phyloP scores from a whole-genome alignment of 768 basidiomycete species.

The Tephrocybe rancida region DNA sequence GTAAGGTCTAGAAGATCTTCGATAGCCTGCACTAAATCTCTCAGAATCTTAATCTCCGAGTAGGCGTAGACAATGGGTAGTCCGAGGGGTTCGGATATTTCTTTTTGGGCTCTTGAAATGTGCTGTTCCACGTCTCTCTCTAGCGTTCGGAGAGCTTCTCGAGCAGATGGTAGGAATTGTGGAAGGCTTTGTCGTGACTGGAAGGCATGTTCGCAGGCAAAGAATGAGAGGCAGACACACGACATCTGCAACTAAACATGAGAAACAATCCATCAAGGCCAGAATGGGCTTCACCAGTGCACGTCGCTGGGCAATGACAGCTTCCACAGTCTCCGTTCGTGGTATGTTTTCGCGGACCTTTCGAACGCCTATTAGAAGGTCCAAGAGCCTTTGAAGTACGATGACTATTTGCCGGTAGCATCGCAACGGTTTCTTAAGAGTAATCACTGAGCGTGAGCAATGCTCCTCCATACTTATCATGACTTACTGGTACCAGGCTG shows the following conservation, averaged over 20 bases:
- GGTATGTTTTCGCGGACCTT: constrained; percentile 50
- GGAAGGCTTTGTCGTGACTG: constrained; percentile 47
- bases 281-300: constrained; percentile 30
- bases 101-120: constrained; percentile 21
- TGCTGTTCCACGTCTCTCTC: constrained; percentile 34
- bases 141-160: constrained; percentile 39
- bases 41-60: constrained; percentile 44
- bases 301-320: constrained; percentile 39
- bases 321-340: constrained; percentile 40
- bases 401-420: constrained; percentile 40
- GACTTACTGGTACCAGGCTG: constrained; percentile 48
- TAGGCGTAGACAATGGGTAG: constrained; percentile 41
- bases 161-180: constrained; percentile 49
- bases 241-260: constrained; percentile 30
- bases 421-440: constrained; percentile 44
- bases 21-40: constrained; percentile 41
- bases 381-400: constrained; percentile 41
- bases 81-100: constrained; percentile 31
- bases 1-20: constrained; percentile 42
- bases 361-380: constrained; percentile 46
- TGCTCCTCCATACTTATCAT: background rate
- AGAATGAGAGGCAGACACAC: constrained; percentile 47
- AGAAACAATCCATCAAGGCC: background rate
- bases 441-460: background rate
- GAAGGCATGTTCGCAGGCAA: constrained; percentile 51